These are phyloP conservation scores for Nannochloris sp. DNA, from an alignment of 139 green algal species.

Conservation along the genomic window DNA sequence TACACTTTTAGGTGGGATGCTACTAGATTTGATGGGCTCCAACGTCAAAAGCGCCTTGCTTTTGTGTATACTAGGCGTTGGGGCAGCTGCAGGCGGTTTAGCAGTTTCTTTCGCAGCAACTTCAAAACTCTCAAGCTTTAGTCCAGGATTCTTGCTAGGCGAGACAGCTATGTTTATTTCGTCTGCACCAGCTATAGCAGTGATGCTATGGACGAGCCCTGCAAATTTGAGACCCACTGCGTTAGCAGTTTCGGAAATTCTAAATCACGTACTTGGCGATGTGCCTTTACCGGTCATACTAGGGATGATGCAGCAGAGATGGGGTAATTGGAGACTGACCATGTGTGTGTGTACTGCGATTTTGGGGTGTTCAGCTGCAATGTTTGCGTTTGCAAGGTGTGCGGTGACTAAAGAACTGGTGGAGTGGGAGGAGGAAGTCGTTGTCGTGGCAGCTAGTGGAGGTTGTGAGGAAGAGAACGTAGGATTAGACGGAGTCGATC, in stretches of 20 bases:
- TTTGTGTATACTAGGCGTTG: conserved; percentile 43
- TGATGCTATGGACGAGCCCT: conserved; percentile 84
- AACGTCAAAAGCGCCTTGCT: conserved; percentile 51
- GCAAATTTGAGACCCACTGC: conserved; percentile 64
- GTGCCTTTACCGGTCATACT: conserved; percentile 84
- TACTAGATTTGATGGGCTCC: conserved; percentile 69
- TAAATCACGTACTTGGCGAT: conserved; percentile 88
- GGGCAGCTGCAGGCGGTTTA: conserved; percentile 45
- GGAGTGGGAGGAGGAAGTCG: too few relatives aligned
- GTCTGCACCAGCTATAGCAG: conserved; percentile 69
- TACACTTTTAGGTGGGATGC: conserved; percentile 62
- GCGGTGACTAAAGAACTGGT: too few relatives aligned
- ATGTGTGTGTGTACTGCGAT: background rate
- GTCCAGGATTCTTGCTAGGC: conserved; percentile 48
- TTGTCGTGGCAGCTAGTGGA: too few relatives aligned
- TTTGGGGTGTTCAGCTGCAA: background rate
- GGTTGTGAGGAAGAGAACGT: too few relatives aligned
- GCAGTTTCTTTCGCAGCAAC: conserved; percentile 44
- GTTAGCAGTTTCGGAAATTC: conserved; percentile 68
- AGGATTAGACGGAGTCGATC: too few relatives aligned
- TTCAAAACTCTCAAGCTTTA: conserved; percentile 45
- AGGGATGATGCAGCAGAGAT: conserved; percentile 60
- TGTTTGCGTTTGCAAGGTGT: too few relatives aligned
- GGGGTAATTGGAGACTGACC: conserved; percentile 32
- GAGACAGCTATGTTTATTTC: conserved; percentile 66